Percentiles rank a stretch among this genome's conserved stretches.
These are phyloP conservation scores for Paraconiothyrium sp. DNA, from an alignment of 2,329 filamentous ascomycete genomes.

Conservation along the genomic window DNA sequence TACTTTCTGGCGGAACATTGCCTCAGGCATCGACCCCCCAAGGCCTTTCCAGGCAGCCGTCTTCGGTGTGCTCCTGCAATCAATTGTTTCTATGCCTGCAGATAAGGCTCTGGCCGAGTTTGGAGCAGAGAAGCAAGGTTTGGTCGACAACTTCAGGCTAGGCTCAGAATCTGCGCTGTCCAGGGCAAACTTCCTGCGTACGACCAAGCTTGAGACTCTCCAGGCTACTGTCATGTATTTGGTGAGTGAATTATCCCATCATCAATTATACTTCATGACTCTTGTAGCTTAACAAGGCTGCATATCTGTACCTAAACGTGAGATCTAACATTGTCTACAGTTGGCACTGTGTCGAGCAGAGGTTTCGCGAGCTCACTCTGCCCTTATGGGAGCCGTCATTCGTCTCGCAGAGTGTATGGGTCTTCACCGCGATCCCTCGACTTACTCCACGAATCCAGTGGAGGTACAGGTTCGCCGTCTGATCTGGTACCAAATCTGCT, in stretches of 20 bases:
- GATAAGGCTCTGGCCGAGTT: constrained; percentile 62
- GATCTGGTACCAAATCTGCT: constrained; percentile 81
- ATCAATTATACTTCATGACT: background rate
- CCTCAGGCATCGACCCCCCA: constrained; percentile 68
- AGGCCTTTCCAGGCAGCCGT: constrained; percentile 73
- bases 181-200: constrained; percentile 75
- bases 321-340: constrained; percentile 51
- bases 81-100: constrained; percentile 72
- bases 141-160: constrained; percentile 65
- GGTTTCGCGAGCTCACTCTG: constrained; percentile 77
- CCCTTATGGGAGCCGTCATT: constrained; percentile 75
- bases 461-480: constrained; percentile 77
- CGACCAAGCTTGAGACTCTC: constrained; percentile 76
- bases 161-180: constrained; percentile 73
- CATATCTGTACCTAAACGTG: background rate
- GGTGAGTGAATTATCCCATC: constrained; percentile 55
- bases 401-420: constrained; percentile 82
- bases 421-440: constrained; percentile 74
- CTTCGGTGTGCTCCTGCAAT: constrained; percentile 75
- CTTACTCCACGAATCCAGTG: constrained; percentile 71
- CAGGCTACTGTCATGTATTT: constrained; percentile 82
- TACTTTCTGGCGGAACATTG: constrained; percentile 71
- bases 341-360: constrained; percentile 75
- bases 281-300: constrained; percentile 12
- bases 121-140: constrained; percentile 63